Evolutionary conservation across 257 asterid genomes (phyloP), one percentile per base, ranked within the genome.

Genomic region (Dorcoceras hygrometricum): DNA sequence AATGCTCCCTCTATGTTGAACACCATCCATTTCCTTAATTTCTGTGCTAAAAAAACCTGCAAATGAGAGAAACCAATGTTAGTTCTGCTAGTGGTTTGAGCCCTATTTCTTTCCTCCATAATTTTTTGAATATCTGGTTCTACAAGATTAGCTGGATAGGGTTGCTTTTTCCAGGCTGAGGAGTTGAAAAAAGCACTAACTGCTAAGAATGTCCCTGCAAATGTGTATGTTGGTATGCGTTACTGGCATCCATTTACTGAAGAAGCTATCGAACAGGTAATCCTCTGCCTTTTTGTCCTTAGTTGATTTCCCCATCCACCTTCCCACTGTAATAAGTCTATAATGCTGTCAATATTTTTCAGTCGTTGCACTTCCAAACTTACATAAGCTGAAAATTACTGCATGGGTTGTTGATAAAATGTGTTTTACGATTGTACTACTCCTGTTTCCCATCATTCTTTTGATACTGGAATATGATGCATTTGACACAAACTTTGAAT

Each of bases 231-330:
- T 59, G 99, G 97, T 29, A 94, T 94, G 99, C 96, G 96, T 57
- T 90, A 94, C 81, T 94, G 97, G 99, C 99, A 94, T 81, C 99
- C 99, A 65, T 94, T 90, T 80, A 94, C 96, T 23, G 97, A 94
- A 79, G 99, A 94, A 80, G 97, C 99, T 77, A 94, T 94, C 79
- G 95, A 87, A 63, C 89, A 81, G 95, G 97, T 94, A 80, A 31
- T 28, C 62, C 10, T 8, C 57, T 62, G 34, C 68, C 68, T 22
- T 23, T 63, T 50, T 57, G 58, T 58, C 59, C 62, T 68, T 36
- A 25, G 34, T 26, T 61, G 23, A 57, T 26, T 12, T 48, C 50
- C 32, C 34, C 55, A 9, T 23, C 55, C 25, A 25, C n/a, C n/a
- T 25, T 22, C 31, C 32, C 26, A 12, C 22, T 12, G 31, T 12